Conservation (phyloP, 768 basidiomycete genomes). For the Hydnomerulius pinastri region DNA sequence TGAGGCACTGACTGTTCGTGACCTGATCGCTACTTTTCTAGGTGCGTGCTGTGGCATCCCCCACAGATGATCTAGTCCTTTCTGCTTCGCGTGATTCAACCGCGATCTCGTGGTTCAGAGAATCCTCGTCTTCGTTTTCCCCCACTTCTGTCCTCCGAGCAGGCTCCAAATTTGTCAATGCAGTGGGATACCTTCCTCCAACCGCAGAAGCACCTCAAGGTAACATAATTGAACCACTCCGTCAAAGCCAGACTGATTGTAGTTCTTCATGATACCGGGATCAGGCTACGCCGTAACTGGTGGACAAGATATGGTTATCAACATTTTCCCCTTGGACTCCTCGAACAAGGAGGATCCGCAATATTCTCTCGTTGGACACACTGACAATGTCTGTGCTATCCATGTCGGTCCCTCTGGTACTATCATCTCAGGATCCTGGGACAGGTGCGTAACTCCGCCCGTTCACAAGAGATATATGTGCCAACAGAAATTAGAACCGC, state of each 20-base stretch:
- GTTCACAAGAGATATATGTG: neutral
- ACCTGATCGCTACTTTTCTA: constrained; percentile 38
- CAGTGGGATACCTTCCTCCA: constrained; percentile 78
- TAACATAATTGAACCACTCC: constrained; percentile 32
- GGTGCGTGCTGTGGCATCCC: constrained; percentile 83
- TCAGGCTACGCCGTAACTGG: constrained; percentile 85
- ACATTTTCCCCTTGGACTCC: constrained; percentile 69
- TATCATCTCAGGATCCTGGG: constrained; percentile 96
- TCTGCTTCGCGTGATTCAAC: constrained; percentile 93
- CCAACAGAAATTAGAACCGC: constrained; percentile 66
- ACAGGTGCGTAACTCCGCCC: constrained; percentile 62
- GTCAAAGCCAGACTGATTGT: neutral
- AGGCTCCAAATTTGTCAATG: constrained; percentile 77
- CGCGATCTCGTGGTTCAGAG: constrained; percentile 80
- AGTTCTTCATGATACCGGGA: constrained; percentile 12
- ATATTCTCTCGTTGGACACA: constrained; percentile 85
- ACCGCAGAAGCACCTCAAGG: constrained; percentile 69
- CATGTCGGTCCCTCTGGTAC: constrained; percentile 67
- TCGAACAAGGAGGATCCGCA: constrained; percentile 67
- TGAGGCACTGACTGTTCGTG: neutral
- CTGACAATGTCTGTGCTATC: constrained; percentile 87
- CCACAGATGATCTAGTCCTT: constrained; percentile 74
- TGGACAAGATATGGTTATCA: constrained; percentile 87
- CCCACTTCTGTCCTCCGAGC: constrained; percentile 57
- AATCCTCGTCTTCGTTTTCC: constrained; percentile 51